Evolutionary conservation across 345 rosid genomes (phyloP).

Genomic region (Eucalyptus erythrocorys): DNA sequence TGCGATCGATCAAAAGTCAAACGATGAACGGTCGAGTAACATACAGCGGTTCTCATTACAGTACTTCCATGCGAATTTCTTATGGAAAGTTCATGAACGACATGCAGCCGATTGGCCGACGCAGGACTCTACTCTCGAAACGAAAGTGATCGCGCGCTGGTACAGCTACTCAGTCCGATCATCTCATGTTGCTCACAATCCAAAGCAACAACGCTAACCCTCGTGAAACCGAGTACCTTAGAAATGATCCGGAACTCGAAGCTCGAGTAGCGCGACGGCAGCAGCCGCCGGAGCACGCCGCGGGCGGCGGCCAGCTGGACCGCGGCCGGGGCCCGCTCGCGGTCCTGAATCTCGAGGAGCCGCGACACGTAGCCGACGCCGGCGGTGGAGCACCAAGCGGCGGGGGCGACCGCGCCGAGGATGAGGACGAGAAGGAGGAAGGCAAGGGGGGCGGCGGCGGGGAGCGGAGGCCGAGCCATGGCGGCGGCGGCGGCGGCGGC

Average conservation of each 20-base stretch:
- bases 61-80: not conserved
- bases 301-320: slow-evolving; percentile 49
- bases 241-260: slow-evolving; percentile 44
- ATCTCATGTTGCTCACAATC: not conserved
- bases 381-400: slow-evolving; percentile 28
- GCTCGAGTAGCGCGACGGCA: slow-evolving; percentile 40
- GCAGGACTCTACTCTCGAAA: not conserved
- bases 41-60: not conserved
- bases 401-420: not conserved
- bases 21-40: not conserved
- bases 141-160: not conserved
- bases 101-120: not conserved
- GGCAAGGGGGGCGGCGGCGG: not conserved
- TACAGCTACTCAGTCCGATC: not conserved
- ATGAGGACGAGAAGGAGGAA: not conserved
- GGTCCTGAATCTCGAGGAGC: slow-evolving; percentile 49
- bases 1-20: not conserved
- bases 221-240: slow-evolving; percentile 13
- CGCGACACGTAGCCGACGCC: slow-evolving; percentile 51
- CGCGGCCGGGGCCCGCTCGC: slow-evolving; percentile 46
- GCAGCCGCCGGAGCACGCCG: slow-evolving; percentile 40
- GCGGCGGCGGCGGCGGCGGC: not conserved
- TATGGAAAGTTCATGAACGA: not conserved
- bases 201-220: not conserved
- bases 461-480: not conserved